Evolutionary conservation across 345 rosid species (phyloP).

Genomic region (Heritiera fomes): DNA sequence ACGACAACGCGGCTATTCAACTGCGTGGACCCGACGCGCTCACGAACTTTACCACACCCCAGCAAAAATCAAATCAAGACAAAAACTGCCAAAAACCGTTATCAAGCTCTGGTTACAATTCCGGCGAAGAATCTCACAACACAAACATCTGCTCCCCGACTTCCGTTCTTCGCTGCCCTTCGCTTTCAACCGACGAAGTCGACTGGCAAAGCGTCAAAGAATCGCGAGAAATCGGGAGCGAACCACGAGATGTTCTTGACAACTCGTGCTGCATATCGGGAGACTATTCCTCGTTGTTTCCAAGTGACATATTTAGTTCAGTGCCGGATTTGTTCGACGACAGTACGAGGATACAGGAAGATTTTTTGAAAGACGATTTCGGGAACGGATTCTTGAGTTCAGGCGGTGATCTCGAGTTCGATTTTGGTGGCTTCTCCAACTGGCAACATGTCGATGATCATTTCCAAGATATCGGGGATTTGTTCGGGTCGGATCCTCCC

Average conservation of each 20-base stretch:
- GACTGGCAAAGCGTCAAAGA: conserved; percentile 34
- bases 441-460: conserved; percentile 50
- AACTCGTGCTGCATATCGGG: conserved; percentile 37
- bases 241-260: conserved; percentile 23
- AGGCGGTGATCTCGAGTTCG: conserved; percentile 46
- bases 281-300: conserved; percentile 35
- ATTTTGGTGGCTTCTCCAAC: conserved; percentile 43
- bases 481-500: conserved; percentile 77
- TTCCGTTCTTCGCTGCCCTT: conserved; percentile 70
- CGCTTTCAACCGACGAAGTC: conserved; percentile 47
- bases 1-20: conserved; percentile 90
- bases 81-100: conserved; percentile 14
- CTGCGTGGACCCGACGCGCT: conserved; percentile 92
- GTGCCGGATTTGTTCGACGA: conserved; percentile 48
- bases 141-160: conserved; percentile 54
- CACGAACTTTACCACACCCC: conserved; percentile 69
- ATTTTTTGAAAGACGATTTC: conserved; percentile 36
- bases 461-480: conserved; percentile 75
- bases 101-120: conserved; percentile 38
- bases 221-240: conserved; percentile 21
- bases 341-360: conserved; percentile 23
- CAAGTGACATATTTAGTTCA: conserved; percentile 48
- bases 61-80: conserved; percentile 23
- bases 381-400: conserved; percentile 35
- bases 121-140: conserved; percentile 54